These are phyloP conservation scores for Hymenoscyphus fraxineus DNA, from an alignment of 2,329 filamentous ascomycete species.

Conservation along the genomic window DNA sequence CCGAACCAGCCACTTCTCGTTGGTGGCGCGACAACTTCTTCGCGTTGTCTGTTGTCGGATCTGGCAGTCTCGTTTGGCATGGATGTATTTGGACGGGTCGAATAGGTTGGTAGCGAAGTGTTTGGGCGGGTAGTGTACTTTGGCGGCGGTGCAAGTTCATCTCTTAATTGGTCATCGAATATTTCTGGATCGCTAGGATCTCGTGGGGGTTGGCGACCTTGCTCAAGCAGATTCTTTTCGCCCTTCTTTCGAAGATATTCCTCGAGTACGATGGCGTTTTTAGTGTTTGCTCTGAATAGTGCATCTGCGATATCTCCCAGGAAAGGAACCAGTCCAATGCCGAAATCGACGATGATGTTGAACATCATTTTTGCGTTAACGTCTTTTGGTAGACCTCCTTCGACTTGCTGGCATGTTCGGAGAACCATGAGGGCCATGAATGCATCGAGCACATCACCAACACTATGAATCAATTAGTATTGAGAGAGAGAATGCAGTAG, in stretches of 20 bases:
- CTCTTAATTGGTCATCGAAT: conserved; percentile 41
- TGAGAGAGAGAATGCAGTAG: neutral
- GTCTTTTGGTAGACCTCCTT: conserved; percentile 65
- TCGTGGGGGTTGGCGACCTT: conserved; percentile 45
- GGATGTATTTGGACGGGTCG: conserved; percentile 6
- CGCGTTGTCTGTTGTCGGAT: conserved; percentile 11
- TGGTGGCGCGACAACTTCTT: conserved; percentile 11
- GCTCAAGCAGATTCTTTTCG: conserved; percentile 49
- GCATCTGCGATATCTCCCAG: conserved; percentile 71
- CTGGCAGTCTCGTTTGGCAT: conserved; percentile 17
- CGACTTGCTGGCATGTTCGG: conserved; percentile 65
- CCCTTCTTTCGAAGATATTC: conserved; percentile 66
- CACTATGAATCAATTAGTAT: conserved; percentile 41
- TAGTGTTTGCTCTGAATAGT: conserved; percentile 69
- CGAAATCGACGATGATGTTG: conserved; percentile 73
- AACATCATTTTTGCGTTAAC: conserved; percentile 71
- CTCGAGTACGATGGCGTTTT: conserved; percentile 65
- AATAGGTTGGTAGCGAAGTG: too few species aligned
- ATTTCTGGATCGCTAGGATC: conserved; percentile 52
- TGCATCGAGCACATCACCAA: conserved; percentile 72
- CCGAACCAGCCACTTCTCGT: conserved; percentile 30
- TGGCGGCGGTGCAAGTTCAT: conserved; percentile 30
- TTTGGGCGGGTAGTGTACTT: conserved; percentile 20
- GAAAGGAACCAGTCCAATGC: conserved; percentile 70
- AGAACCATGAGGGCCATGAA: conserved; percentile 74